Evolutionary conservation across 495 filamentous ascomycete species (phyloP).

Genomic region (Podospora australis): DNA sequence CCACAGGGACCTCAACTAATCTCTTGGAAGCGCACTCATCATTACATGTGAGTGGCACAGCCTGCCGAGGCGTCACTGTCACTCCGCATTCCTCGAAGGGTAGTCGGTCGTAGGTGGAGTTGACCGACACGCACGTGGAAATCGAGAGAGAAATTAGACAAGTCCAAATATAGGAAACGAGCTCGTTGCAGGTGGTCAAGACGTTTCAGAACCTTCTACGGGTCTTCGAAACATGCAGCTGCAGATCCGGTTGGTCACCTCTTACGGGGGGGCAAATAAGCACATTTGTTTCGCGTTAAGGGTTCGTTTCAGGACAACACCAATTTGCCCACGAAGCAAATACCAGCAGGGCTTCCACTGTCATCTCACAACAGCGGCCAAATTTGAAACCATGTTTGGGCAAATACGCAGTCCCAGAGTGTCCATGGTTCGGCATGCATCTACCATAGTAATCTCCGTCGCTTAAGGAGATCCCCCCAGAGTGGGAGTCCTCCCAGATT

Average conservation of each 20-base stretch:
- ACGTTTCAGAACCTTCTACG: conserved; percentile 21
- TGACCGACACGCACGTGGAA: conserved; percentile 10
- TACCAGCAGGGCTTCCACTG: too few species aligned
- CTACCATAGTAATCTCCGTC: background rate
- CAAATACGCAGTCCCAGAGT: conserved; percentile 1
- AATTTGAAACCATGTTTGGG: background rate
- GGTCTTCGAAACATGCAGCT: conserved; percentile 20
- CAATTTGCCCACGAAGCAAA: too few species aligned
- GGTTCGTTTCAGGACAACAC: background rate
- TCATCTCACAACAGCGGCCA: too few species aligned
- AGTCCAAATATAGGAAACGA: conserved; percentile 15
- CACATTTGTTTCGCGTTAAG: conserved; percentile 9
- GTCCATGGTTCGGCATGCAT: too few species aligned
- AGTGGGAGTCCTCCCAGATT: background rate
- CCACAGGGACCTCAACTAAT: too few species aligned
- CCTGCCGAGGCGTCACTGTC: too few species aligned
- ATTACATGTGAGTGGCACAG: too few species aligned
- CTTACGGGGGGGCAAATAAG: background rate
- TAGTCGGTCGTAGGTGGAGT: too few species aligned
- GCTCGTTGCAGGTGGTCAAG: background rate
- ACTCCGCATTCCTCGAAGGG: too few species aligned
- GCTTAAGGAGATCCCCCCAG: background rate
- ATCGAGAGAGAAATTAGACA: conserved; percentile 8
- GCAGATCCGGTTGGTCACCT: conserved; percentile 1
- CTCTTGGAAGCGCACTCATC: too few species aligned